A percentile compares a stretch with the other conserved stretches of the same genome.
These are phyloP conservation scores for Candida dajiaensis DNA, from an alignment of 805 yeast species.

Conservation along the genomic window DNA sequence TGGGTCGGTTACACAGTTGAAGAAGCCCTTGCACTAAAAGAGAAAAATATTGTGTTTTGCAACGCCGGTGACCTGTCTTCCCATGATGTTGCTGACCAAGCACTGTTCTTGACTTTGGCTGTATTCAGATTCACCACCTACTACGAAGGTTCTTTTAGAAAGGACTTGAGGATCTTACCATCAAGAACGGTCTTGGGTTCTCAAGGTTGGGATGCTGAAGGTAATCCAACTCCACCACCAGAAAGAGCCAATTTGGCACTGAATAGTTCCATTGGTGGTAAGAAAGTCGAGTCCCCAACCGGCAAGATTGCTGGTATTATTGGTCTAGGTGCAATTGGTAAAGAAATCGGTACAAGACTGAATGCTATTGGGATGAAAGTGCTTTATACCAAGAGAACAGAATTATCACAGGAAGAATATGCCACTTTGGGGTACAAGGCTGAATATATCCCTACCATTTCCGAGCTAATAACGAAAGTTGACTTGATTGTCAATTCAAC, in stretches of 20 bases:
- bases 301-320: conserved; percentile 57
- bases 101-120: conserved; percentile 49
- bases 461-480: conserved; percentile 32
- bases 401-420: conserved; percentile 28
- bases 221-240: conserved; percentile 25
- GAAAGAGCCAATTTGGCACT: conserved; percentile 33
- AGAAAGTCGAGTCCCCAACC: conserved; percentile 43
- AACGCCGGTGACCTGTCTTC: conserved; percentile 58
- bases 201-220: conserved; percentile 24
- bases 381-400: conserved; percentile 52
- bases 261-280: conserved; percentile 41
- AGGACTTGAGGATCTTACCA: conserved; percentile 34
- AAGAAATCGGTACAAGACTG: conserved; percentile 52
- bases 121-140: conserved; percentile 52
- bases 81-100: conserved; percentile 69
- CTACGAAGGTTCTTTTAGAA: conserved; percentile 39
- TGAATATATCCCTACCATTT: conserved; percentile 39
- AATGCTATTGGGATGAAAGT: conserved; percentile 55
- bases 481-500: conserved; percentile 63
- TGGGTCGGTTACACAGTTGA: conserved; percentile 59
- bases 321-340: conserved; percentile 77
- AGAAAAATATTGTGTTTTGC: conserved; percentile 46
- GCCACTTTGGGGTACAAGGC: conserved; percentile 41
- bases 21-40: conserved; percentile 38
- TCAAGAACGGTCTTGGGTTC: conserved; percentile 38